Percentiles rank a stretch among this genome's conserved stretches.
These are phyloP conservation scores for Trichophyton schoenleinii DNA, from an alignment of 2,329 filamentous ascomycete genomes.

Conservation along the genomic window DNA sequence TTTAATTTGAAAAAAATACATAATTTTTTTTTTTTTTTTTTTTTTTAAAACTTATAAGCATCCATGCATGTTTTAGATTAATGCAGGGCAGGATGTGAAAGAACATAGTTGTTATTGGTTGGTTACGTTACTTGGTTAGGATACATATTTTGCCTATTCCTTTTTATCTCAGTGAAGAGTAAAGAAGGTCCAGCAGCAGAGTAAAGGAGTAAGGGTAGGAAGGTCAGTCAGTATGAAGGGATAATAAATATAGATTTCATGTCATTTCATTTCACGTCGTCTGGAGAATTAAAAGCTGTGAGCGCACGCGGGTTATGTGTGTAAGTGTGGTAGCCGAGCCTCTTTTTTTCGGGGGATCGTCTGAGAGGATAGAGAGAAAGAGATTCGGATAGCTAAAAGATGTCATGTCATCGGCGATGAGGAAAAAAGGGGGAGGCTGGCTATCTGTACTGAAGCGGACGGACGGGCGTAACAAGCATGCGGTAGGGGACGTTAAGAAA, in stretches of 20 bases:
- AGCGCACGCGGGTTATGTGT: too few species aligned
- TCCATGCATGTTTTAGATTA: too few species aligned
- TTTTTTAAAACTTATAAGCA: too few species aligned
- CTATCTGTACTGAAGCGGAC: background rate
- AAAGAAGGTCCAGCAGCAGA: background rate
- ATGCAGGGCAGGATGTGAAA: too few species aligned
- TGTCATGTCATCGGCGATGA: background rate
- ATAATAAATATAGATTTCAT: background rate
- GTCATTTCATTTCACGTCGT: slow-evolving; percentile 1
- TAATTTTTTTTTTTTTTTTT: too few species aligned
- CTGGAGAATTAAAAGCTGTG: background rate
- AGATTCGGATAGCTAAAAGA: too few species aligned
- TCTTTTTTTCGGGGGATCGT: background rate
- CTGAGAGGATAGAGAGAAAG: too few species aligned
- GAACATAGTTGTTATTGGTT: too few species aligned
- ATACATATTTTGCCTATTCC: background rate
- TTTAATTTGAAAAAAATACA: background rate
- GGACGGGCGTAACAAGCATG: background rate
- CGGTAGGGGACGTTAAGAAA: background rate
- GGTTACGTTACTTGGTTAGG: background rate
- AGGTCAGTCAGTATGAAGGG: background rate
- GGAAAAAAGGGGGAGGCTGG: background rate
- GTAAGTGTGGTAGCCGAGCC: background rate
- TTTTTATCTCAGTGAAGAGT: background rate
- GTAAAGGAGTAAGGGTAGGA: background rate